phyloP scores from a whole-genome alignment of 129 eudicot genomes.

The Heracleum sosnowskyi region DNA sequence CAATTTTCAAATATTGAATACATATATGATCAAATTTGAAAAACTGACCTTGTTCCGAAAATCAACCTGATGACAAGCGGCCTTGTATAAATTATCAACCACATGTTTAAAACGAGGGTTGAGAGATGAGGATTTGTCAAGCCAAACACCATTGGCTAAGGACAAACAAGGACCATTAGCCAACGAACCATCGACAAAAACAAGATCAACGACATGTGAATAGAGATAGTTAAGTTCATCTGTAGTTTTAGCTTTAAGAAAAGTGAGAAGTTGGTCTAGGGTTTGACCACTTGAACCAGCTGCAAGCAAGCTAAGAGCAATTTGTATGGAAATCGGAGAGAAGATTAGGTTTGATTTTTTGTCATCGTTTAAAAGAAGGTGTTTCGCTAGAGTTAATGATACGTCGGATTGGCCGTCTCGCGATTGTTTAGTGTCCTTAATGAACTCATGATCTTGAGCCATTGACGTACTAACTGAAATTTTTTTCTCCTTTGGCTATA shows the following conservation, averaged over 20 bases:
- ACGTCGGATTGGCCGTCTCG: not conserved
- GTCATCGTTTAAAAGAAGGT: not conserved
- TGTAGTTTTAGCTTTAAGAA: not conserved
- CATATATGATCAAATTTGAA: too few relatives aligned
- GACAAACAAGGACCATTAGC: conserved; percentile 20
- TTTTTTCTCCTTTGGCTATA: too few relatives aligned
- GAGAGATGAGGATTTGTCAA: conserved; percentile 37
- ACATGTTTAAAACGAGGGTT: conserved; percentile 43
- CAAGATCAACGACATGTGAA: conserved; percentile 36
- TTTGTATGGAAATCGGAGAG: not conserved
- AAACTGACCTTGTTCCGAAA: not conserved
- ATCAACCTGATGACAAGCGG: conserved; percentile 26
- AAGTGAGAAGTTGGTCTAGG: conserved; percentile 42
- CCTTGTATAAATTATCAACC: conserved; percentile 45
- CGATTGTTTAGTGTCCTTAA: not conserved
- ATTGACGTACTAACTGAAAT: too few relatives aligned
- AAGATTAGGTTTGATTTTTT: not conserved
- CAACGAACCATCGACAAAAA: not conserved
- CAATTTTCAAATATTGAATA: too few relatives aligned
- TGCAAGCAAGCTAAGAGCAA: conserved; percentile 19
- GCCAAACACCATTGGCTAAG: conserved; percentile 66
- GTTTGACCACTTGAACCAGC: conserved; percentile 57
- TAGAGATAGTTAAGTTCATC: conserved; percentile 47
- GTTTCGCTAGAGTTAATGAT: not conserved
- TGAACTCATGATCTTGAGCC: too few relatives aligned